Evolutionary conservation across 257 asterid species (phyloP).

Genomic region (Solanum lycopersicoides): DNA sequence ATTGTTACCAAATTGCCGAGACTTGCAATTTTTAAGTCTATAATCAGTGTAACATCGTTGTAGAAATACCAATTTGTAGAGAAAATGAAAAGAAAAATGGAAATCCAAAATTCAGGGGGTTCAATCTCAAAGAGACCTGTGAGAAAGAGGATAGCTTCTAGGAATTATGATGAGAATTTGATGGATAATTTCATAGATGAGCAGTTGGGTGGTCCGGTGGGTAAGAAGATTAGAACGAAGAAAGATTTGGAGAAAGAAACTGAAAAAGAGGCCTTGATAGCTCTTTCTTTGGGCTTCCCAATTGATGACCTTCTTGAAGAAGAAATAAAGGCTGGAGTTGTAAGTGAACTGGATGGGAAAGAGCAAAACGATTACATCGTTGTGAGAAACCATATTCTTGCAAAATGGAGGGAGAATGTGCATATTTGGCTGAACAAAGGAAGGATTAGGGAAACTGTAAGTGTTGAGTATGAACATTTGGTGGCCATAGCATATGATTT

Average conservation of each 20-base stretch:
- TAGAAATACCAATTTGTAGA: too few relatives aligned
- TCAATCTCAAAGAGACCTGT: constrained; percentile 33
- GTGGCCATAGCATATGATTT: constrained; percentile 61
- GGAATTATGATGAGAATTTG: constrained; percentile 52
- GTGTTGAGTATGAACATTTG: constrained; percentile 46
- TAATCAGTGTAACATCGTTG: neutral
- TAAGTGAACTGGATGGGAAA: constrained; percentile 52
- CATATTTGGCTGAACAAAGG: constrained; percentile 54
- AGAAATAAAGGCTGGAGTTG: constrained; percentile 60
- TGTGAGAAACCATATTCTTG: constrained; percentile 69
- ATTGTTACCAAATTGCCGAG: neutral
- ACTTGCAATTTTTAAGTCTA: neutral
- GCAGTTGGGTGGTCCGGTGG: constrained; percentile 34
- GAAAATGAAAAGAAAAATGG: constrained; percentile 20
- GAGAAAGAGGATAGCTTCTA: constrained; percentile 33
- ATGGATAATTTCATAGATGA: constrained; percentile 53
- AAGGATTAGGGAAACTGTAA: constrained; percentile 62
- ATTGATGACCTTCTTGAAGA: constrained; percentile 65
- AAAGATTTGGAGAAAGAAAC: constrained; percentile 69
- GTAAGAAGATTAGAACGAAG: constrained; percentile 43
- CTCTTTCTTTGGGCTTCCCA: constrained; percentile 72
- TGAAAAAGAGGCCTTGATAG: constrained; percentile 66
- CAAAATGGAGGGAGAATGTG: constrained; percentile 67
- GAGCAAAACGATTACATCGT: constrained; percentile 80
- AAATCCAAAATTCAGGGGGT: constrained; percentile 22